Base-by-base conservation (phyloP, 1,284 basidiomycete genomes). In the Phenoliferia sp. region DNA sequence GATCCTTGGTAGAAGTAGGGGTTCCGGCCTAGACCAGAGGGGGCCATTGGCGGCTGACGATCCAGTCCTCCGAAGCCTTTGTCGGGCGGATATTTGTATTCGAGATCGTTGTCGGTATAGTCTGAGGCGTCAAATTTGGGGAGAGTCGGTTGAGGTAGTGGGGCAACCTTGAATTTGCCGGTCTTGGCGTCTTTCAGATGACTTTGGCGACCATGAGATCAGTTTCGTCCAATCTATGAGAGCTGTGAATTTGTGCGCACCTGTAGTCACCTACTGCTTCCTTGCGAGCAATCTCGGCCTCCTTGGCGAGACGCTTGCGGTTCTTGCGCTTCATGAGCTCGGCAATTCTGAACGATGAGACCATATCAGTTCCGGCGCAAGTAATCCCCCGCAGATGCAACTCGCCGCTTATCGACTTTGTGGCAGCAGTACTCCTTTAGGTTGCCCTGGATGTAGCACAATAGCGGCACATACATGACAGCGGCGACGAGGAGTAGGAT, bases 351-450 rank as follows among this genome's bases (percentile, higher is more conserved):
- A 28, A 22, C 5, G 9, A 26, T 31, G 17, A 28, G 9, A 28
- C 32, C 32, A 59, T 12, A n/a, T 10, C 6, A 15, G 31, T 4
- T 17, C 15, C 19, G 34, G 52, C 17, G 44, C 29, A 52, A n/a
- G 59, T 44, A 59, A 17, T 33, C 19, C n/a, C 19, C 54, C 0
- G 39, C 33, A 32, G 28, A 55, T 31, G 9, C 35, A 31, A 26
- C 67, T 63, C 75, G 71, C 77, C 90, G 89, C 86, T 96, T 97
- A 82, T 98, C 95, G 64, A 97, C 92, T 82, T 98, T 97, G 83
- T 98, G 92, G 80, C 94, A 98, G 79, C 92, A 93, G 81, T 96
- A 98, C 84, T 98, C 95, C 87, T 94, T 78, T 39, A 73, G 52
- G 57, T 68, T 77, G 56, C 89, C 86, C 78, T 92, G 91, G 76